Evolutionary conservation across 2,329 filamentous ascomycete genomes (phyloP), one percentile per base, ranked within the genome.

Genomic region (Microcyclospora pomicola): DNA sequence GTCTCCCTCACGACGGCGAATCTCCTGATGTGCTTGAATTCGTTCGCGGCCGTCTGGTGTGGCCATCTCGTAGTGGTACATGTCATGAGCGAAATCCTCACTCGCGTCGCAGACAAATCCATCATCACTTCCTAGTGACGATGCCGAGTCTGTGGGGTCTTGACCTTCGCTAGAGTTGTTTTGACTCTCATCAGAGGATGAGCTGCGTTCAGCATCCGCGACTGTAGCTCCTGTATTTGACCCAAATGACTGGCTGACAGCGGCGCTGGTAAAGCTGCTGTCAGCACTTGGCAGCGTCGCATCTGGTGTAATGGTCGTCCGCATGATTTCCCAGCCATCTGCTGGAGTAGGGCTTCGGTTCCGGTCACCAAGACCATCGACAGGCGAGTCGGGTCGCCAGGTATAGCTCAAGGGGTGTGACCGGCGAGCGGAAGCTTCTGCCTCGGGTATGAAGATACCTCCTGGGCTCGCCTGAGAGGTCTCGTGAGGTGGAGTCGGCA

Each of bases 311-410:
- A 95, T 72, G 0, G 83, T 92, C 6, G 73, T 79, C 40, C 86
- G 66, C 37, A 95, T 75, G 2, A 78, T 84, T 42, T 88, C 80
- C 87, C 87, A 95, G 35, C 71, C 68, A 32, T 62, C 63, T 36
- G 66, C 64, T 5, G 80, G 79, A 1, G 80, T 79, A n/a, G 84
- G 63, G 58, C 85, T 93, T 49, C 85, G 76, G 45, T 84, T 75
- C 41, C 86, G 80, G 59, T 94, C 85, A 29, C 85, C 86, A 12
- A 94, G 71, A 3, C 85, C 85, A 58, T 92, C 79, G 1, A 80
- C 34, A n/a, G 51, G 51, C 9, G 51, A 52, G 13, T 46, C 46
- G 6, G 49, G 43, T 15, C 42, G 45, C 53, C 52, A 56, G 5
- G 51, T 45, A 31, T 50, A 44, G 31, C 50, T 48, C 28, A 56